These are phyloP conservation scores for Vigna trinervia DNA, from an alignment of 306 rosid genomes.

Conservation along the genomic window DNA sequence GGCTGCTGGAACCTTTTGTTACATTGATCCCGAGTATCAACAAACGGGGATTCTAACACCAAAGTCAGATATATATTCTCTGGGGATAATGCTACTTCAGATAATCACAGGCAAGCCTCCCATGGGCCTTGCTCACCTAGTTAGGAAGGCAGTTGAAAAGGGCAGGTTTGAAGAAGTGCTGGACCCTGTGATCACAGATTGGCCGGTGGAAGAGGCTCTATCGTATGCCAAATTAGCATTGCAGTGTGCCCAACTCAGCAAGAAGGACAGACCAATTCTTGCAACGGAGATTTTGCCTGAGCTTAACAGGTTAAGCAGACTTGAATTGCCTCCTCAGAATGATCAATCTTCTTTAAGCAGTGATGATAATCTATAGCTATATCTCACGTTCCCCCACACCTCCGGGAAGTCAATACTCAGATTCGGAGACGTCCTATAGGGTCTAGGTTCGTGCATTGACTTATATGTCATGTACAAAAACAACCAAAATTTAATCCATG, in stretches of 20 bases:
- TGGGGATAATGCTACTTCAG: slow-evolving; percentile 88
- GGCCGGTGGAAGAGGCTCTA: slow-evolving; percentile 83
- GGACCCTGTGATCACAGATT: slow-evolving; percentile 76
- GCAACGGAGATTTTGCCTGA: slow-evolving; percentile 74
- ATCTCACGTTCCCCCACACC: slow-evolving; percentile 43
- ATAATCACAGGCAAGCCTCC: slow-evolving; percentile 90
- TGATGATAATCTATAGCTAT: slow-evolving; percentile 13
- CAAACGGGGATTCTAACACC: slow-evolving; percentile 83
- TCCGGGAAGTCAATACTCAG: slow-evolving; percentile 26
- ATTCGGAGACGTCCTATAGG: slow-evolving; percentile 17
- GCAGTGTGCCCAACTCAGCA: slow-evolving; percentile 76
- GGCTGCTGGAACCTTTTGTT: slow-evolving; percentile 97
- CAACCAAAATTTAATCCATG: slow-evolving; percentile 10
- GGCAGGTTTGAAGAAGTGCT: slow-evolving; percentile 64
- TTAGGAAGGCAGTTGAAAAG: slow-evolving; percentile 71
- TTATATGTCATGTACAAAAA: slow-evolving; percentile 13
- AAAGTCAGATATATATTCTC: slow-evolving; percentile 83
- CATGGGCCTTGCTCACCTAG: slow-evolving; percentile 88
- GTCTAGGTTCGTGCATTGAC: slow-evolving; percentile 46
- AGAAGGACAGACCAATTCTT: slow-evolving; percentile 91
- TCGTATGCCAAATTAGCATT: slow-evolving; percentile 77
- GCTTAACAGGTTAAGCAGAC: slow-evolving; percentile 74
- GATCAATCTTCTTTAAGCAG: background rate
- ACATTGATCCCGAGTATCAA: slow-evolving; percentile 98
- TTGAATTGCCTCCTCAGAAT: slow-evolving; percentile 42